Conservation (phyloP, 2,329 filamentous ascomycete genomes). For the Neonectria coccinea region DNA sequence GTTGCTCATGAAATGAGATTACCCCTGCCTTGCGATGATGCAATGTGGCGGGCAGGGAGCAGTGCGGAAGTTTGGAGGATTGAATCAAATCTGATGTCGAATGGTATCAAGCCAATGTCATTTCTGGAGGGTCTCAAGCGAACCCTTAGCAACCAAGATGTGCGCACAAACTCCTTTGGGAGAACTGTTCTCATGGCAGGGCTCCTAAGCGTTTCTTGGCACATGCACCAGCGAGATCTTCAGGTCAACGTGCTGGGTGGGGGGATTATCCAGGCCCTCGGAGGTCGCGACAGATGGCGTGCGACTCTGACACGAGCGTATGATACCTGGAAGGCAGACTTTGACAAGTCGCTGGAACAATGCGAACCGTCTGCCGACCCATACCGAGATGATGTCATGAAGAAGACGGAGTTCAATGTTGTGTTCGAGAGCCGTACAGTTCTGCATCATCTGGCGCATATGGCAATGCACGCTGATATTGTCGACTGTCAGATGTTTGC, state of each 20-base stretch:
- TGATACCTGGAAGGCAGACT: slow-evolving; percentile 93
- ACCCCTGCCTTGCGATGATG: slow-evolving; percentile 91
- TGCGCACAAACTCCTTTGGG: slow-evolving; percentile 93
- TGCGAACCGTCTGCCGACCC: slow-evolving; percentile 65
- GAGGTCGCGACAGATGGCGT: slow-evolving; percentile 92
- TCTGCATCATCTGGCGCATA: slow-evolving; percentile 92
- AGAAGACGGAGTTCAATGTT: slow-evolving; percentile 71
- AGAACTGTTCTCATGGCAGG: slow-evolving; percentile 95
- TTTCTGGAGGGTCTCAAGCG: slow-evolving; percentile 93
- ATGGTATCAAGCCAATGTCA: slow-evolving; percentile 84
- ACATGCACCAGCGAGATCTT: slow-evolving; percentile 95
- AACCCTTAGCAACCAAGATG: slow-evolving; percentile 85
- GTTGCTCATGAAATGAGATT: slow-evolving; percentile 95
- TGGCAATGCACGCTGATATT: slow-evolving; percentile 97
- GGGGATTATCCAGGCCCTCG: slow-evolving; percentile 80
- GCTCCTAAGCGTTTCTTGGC: slow-evolving; percentile 92
- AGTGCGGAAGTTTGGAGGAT: slow-evolving; percentile 87
- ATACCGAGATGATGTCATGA: slow-evolving; percentile 65
- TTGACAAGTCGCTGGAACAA: slow-evolving; percentile 82
- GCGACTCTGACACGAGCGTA: slow-evolving; percentile 87
- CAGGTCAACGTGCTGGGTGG: slow-evolving; percentile 86
- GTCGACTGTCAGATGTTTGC: slow-evolving; percentile 98
- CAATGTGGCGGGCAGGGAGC: slow-evolving; percentile 90
- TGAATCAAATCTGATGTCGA: slow-evolving; percentile 82
- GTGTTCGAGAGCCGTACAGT: slow-evolving; percentile 91